phyloP scores from a whole-genome alignment of 352 stramenopile genomes.

The Pythium sukuiense region DNA sequence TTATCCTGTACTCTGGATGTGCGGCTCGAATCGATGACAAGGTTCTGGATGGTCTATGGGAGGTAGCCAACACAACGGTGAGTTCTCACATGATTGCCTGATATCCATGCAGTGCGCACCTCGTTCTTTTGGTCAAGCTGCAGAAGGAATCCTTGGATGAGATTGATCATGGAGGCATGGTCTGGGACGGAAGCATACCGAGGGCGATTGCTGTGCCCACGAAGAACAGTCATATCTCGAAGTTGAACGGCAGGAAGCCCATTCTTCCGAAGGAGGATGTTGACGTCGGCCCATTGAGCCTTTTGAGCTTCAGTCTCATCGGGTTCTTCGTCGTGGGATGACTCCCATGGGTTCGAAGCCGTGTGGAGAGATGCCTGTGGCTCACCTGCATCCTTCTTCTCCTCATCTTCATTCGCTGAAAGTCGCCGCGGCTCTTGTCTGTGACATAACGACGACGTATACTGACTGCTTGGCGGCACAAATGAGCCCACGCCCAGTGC shows the following conservation, averaged over 20 bases:
- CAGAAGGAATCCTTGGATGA: slow-evolving; percentile 62
- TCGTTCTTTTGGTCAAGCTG: slow-evolving; percentile 71
- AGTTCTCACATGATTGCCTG: not conserved
- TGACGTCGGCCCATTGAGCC: slow-evolving; percentile 47
- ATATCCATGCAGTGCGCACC: slow-evolving; percentile 28
- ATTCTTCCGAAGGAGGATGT: slow-evolving; percentile 64
- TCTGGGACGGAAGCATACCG: slow-evolving; percentile 30
- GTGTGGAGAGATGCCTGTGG: not conserved
- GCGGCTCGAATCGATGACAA: slow-evolving; percentile 68
- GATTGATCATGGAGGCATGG: slow-evolving; percentile 46
- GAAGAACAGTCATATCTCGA: slow-evolving; percentile 18
- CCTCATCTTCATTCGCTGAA: slow-evolving; percentile 15
- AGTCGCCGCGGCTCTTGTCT: slow-evolving; percentile 17
- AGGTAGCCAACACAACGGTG: not conserved
- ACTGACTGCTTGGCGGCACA: not conserved
- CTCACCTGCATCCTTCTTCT: slow-evolving; percentile 12
- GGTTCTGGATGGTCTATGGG: slow-evolving; percentile 69
- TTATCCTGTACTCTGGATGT: slow-evolving; percentile 54
- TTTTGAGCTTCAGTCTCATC: slow-evolving; percentile 15
- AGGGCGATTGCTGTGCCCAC: slow-evolving; percentile 1
- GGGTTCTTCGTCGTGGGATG: not conserved
- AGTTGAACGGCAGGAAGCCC: slow-evolving; percentile 49
- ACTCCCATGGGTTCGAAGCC: slow-evolving; percentile 18
- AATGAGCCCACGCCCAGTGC: slow-evolving; percentile 43
- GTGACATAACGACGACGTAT: not conserved